phyloP scores from a whole-genome alignment of 805 yeast genomes.

The Ogataea sp. region DNA sequence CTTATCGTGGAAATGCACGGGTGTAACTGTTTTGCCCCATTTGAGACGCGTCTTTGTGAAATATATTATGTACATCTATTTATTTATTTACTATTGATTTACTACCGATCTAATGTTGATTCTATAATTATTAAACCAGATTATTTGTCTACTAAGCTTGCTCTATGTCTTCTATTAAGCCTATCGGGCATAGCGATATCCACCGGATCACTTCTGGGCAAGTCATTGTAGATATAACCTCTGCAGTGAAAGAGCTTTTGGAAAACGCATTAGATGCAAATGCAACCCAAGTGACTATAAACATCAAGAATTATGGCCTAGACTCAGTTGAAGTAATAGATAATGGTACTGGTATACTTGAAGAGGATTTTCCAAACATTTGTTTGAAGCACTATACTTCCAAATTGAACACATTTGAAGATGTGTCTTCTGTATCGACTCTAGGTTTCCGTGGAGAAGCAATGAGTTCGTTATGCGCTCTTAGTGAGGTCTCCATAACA shows the following conservation, averaged over 20 bases:
- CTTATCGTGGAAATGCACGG: too few relatives aligned
- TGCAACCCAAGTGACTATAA: constrained; percentile 58
- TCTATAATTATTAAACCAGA: too few relatives aligned
- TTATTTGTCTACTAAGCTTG: too few relatives aligned
- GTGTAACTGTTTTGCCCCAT: too few relatives aligned
- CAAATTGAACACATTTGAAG: constrained; percentile 49
- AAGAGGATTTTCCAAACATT: constrained; percentile 41
- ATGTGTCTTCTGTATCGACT: constrained; percentile 40
- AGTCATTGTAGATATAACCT: constrained; percentile 71
- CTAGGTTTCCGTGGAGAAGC: constrained; percentile 83
- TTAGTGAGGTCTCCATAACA: constrained; percentile 37
- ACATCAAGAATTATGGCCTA: constrained; percentile 63
- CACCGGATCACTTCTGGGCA: constrained; percentile 87
- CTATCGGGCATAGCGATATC: constrained; percentile 45
- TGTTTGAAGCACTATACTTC: constrained; percentile 65
- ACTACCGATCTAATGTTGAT: too few relatives aligned
- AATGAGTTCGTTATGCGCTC: constrained; percentile 57
- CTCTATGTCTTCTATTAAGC: constrained; percentile 18
- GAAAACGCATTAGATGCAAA: constrained; percentile 85
- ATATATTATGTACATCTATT: too few relatives aligned
- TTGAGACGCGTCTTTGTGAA: too few relatives aligned
- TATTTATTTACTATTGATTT: too few relatives aligned
- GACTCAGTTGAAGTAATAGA: constrained; percentile 63
- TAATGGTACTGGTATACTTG: constrained; percentile 57
- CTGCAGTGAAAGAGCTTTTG: constrained; percentile 76